Evolutionary conservation across 2,329 filamentous ascomycete genomes (phyloP), one percentile per base, ranked within the genome.

Genomic region (Zymoseptoria pseudotritici): DNA sequence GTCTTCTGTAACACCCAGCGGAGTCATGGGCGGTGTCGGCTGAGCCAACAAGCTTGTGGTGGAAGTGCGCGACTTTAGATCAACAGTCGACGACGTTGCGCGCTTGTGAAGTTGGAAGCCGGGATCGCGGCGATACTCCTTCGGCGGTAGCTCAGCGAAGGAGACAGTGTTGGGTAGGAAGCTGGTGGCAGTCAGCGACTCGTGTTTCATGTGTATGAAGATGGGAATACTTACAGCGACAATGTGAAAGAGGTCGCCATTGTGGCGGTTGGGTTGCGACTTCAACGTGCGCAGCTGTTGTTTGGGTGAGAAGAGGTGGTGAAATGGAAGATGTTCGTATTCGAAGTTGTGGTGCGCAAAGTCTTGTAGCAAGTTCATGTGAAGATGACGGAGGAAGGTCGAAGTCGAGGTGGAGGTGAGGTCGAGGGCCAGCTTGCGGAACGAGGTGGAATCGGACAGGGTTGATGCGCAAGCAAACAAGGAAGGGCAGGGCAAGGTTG

Each of bases 161-260:
- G 96, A 87, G 70, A 96, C 82, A 50, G 93, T 97, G 74, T 96
- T 92, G 36, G 93, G 93, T 42, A 97, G 83, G 73, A 96, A 96
- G 59, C 92, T 96, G 72, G 2, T 7, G n/a, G 21, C 6, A 51
- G 49, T 60, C 42, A 58, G 51, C 20, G 36, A 19, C 46, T 57
- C 59, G 22, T 21, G 22, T 51, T 62, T 59, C 53, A n/a, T 6
- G 7, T 36, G n/a, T 26, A 17, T 26, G 11, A 17, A 13, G 11
- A n/a, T 20, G 1, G 26, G 20, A 9, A 29, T 4, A 70, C 72
- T 70, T 66, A 74, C 72, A 74, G 67, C 54, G 70, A 66, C 19
- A 71, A 69, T 19, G 65, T 65, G 53, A 71, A 59, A 19, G 69
- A 71, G 60, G 80, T 77, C 70, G 83, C 83, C 56, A 89, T 78